Conservation (phyloP, 768 basidiomycete genomes). For the Tephrocybe sp. region DNA sequence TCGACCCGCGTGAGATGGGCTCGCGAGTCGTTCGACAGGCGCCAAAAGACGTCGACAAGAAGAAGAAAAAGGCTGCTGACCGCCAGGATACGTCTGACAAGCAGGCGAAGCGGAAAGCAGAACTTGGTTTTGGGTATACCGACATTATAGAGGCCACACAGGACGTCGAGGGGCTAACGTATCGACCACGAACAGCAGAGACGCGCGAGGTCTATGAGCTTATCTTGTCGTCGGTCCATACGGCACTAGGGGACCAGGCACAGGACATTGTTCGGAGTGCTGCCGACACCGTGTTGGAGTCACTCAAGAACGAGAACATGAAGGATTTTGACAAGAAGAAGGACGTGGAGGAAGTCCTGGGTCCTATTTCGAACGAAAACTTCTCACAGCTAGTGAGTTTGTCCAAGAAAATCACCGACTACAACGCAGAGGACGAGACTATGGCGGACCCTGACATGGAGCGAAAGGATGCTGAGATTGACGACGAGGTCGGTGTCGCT, state of each 20-base stretch:
- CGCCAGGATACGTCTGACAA: conserved; percentile 59
- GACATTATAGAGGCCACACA: conserved; percentile 95
- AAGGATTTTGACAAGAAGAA: conserved; percentile 98
- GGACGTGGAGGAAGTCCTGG: conserved; percentile 81
- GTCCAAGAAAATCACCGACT: conserved; percentile 96
- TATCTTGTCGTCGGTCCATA: conserved; percentile 81
- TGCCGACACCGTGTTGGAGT: conserved; percentile 88
- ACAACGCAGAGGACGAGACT: conserved; percentile 81
- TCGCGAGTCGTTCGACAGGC: conserved; percentile 81
- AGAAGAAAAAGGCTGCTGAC: conserved; percentile 82
- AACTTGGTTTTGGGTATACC: conserved; percentile 75
- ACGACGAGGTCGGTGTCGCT: conserved; percentile 96
- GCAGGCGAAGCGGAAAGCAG: conserved; percentile 59
- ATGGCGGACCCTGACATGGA: conserved; percentile 80
- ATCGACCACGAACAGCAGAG: conserved; percentile 91
- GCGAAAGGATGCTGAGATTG: conserved; percentile 84
- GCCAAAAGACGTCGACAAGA: conserved; percentile 90
- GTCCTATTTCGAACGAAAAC: conserved; percentile 61
- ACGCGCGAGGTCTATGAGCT: conserved; percentile 94
- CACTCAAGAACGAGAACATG: conserved; percentile 82
- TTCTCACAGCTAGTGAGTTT: conserved; percentile 85
- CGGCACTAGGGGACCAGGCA: conserved; percentile 87
- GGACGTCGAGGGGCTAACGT: conserved; percentile 89
- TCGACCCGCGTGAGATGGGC: conserved; percentile 91
- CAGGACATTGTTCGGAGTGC: conserved; percentile 96